Conservation (phyloP, 2,329 filamentous ascomycete genomes). For the Penicillium frequentans region DNA sequence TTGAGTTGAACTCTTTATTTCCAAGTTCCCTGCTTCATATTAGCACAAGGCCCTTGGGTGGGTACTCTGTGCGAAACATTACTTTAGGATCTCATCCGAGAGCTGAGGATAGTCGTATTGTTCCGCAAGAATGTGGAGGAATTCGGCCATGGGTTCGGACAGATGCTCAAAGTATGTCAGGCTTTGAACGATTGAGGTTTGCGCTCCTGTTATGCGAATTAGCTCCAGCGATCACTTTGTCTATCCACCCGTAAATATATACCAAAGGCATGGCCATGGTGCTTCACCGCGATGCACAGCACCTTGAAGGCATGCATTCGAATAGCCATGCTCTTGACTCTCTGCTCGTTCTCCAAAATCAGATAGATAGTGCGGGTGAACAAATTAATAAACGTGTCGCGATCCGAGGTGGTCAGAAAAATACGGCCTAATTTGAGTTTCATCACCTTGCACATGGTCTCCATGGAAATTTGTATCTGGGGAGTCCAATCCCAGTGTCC, state of each 20-base stretch:
- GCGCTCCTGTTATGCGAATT: conserved; percentile 63
- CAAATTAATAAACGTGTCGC: conserved; percentile 89
- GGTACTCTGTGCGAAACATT: conserved; percentile 1
- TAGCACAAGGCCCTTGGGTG: conserved; percentile 11
- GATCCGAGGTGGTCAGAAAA: conserved; percentile 92
- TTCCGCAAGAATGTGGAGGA: conserved; percentile 90
- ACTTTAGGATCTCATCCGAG: conserved; percentile 82
- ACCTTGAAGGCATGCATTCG: conserved; percentile 98
- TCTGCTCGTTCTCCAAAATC: conserved; percentile 88
- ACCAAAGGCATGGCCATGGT: conserved; percentile 96
- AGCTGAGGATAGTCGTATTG: conserved; percentile 98
- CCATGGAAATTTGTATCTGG: conserved; percentile 84
- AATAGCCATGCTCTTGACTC: conserved; percentile 83
- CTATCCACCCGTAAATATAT: conserved; percentile 19
- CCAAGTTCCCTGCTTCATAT: conserved; percentile 69
- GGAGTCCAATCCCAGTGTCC: conserved; percentile 82
- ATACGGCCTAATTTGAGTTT: conserved; percentile 90
- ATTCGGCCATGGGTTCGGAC: conserved; percentile 99
- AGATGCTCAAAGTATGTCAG: conserved; percentile 97
- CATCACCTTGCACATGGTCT: conserved; percentile 93
- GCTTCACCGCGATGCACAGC: conserved; percentile 92
- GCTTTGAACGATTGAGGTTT: conserved; percentile 97
- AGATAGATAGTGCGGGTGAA: conserved; percentile 93
- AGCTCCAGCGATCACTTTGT: conserved; percentile 13
- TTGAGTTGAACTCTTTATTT: conserved; percentile 97